These are phyloP conservation scores for Quercus tomentella DNA, from an alignment of 331 rosid species.

Conservation along the genomic window DNA sequence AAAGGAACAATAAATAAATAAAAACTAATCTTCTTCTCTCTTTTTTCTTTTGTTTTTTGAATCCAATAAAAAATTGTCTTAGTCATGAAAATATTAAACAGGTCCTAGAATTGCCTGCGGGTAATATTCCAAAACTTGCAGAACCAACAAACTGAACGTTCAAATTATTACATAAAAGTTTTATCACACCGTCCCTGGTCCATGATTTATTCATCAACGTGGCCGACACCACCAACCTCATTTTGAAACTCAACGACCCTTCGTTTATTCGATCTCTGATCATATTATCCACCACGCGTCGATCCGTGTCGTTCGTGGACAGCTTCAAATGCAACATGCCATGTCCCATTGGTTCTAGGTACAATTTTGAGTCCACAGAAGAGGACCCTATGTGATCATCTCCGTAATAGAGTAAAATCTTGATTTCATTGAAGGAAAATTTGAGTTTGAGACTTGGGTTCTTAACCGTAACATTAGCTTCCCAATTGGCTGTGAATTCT, in stretches of 20 bases:
- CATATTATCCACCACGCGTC: not conserved
- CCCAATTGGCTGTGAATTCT: conserved; percentile 20
- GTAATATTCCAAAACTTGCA: not conserved
- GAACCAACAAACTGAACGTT: conserved; percentile 8
- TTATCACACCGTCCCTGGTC: conserved; percentile 3
- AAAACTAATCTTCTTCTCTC: too few relatives aligned
- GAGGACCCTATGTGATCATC: conserved; percentile 1
- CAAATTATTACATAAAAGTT: conserved; percentile 27
- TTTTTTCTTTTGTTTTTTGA: too few relatives aligned
- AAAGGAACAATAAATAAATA: not conserved
- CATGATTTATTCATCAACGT: conserved; percentile 4
- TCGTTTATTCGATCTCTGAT: not conserved
- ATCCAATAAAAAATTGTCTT: too few relatives aligned
- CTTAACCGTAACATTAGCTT: not conserved
- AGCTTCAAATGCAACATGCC: not conserved
- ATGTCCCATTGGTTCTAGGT: not conserved
- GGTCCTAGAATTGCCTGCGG: not conserved
- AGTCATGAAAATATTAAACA: conserved; percentile 9
- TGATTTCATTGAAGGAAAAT: conserved; percentile 1
- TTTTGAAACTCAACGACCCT: conserved; percentile 16
- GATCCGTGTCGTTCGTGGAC: conserved; percentile 5
- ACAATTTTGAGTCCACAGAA: not conserved
- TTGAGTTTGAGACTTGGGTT: conserved; percentile 27
- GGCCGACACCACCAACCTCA: conserved; percentile 2
- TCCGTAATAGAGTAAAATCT: conserved; percentile 6